A percentile compares a stretch with the other conserved stretches of the same genome.
Conservation (phyloP, 495 filamentous ascomycete species). For the Acidiella bohemica region DNA sequence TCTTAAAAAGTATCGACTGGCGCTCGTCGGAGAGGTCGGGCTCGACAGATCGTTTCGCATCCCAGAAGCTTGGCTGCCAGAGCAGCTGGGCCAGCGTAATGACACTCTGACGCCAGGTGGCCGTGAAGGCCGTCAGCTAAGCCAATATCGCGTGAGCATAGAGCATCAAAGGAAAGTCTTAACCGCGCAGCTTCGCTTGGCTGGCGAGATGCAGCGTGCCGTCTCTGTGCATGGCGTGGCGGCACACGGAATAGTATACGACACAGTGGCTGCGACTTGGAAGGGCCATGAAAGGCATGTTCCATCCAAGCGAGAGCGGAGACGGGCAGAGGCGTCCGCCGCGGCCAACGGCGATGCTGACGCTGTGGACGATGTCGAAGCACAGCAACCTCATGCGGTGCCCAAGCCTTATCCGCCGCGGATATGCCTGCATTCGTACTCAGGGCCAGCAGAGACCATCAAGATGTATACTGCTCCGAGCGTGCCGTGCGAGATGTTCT, state of each 20-base stretch:
- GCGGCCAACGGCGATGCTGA: constrained; percentile 21
- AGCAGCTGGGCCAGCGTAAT: constrained; percentile 41
- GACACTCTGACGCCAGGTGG: constrained; percentile 60
- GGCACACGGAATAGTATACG: constrained; percentile 70
- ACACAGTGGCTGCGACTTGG: constrained; percentile 64
- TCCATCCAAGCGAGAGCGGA: constrained; percentile 48
- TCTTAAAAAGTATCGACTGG: constrained; percentile 48
- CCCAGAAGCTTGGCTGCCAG: constrained; percentile 46
- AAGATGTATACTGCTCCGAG: constrained; percentile 64
- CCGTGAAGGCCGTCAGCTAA: constrained; percentile 62
- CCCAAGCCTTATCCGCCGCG: constrained; percentile 68
- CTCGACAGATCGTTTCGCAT: constrained; percentile 77
- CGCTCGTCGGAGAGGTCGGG: constrained; percentile 80
- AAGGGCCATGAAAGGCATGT: constrained; percentile 63
- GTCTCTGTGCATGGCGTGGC: constrained; percentile 88
- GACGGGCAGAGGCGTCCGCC: constrained; percentile 26
- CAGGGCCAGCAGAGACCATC: constrained; percentile 60
- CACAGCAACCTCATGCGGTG: neutral
- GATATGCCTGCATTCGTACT: constrained; percentile 89
- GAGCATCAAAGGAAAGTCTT: constrained; percentile 66
- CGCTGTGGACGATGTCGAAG: constrained; percentile 10
- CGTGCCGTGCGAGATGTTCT: constrained; percentile 66
- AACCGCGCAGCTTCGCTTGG: constrained; percentile 69
- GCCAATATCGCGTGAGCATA: constrained; percentile 59
- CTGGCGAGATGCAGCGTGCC: constrained; percentile 64